A percentile compares a stretch with the other conserved stretches of the same genome.
These are phyloP conservation scores for Talaromyces trachyspermus DNA, from an alignment of 495 filamentous ascomycete genomes.

Conservation along the genomic window DNA sequence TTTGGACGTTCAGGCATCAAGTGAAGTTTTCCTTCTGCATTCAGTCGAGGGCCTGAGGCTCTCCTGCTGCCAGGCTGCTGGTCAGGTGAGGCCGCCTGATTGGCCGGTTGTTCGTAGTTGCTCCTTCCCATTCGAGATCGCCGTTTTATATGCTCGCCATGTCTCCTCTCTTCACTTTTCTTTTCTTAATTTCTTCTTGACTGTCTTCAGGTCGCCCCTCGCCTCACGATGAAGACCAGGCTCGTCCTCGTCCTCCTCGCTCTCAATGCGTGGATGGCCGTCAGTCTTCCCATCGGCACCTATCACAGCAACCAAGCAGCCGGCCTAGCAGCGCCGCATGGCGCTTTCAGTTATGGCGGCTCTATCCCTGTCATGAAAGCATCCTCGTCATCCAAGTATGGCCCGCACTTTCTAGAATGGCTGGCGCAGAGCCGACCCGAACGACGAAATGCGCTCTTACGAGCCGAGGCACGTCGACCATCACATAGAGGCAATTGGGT, in stretches of 20 bases:
- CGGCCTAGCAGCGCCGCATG: neutral
- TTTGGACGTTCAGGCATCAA: too few species aligned
- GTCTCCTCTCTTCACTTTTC: too few species aligned
- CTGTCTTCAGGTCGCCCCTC: too few species aligned
- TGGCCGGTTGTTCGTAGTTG: too few species aligned
- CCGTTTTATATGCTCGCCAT: too few species aligned
- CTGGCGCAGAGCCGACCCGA: neutral
- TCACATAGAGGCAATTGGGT: neutral
- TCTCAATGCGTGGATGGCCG: neutral
- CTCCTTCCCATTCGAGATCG: too few species aligned
- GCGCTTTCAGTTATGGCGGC: neutral
- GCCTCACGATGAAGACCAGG: neutral
- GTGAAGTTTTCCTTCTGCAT: too few species aligned
- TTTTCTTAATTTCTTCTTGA: neutral
- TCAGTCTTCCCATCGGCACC: neutral
- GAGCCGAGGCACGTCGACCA: neutral
- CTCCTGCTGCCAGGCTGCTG: too few species aligned
- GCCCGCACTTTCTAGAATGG: neutral
- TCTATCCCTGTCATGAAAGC: neutral
- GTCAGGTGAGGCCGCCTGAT: too few species aligned
- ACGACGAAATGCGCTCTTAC: neutral
- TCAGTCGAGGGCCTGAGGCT: too few species aligned
- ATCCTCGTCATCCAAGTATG: neutral
- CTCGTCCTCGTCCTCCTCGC: neutral
- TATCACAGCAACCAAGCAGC: neutral